Base-by-base conservation (phyloP, 2,329 filamentous ascomycete genomes). In the Alternaria conjuncta region DNA sequence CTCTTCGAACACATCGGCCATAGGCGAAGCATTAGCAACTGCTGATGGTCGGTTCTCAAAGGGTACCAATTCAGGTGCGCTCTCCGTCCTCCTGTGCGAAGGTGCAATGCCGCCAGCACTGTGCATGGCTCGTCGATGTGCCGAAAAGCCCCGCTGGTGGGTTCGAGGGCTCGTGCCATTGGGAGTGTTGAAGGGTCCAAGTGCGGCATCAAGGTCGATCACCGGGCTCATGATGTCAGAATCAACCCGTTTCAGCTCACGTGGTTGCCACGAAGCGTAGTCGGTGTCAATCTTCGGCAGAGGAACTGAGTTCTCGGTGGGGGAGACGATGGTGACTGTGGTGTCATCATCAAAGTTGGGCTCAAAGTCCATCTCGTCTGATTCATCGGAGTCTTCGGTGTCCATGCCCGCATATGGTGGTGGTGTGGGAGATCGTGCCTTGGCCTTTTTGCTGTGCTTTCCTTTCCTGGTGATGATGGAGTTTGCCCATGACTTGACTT, bases 161-260 rank as follows among this genome's bases (percentile, higher is more conserved):
- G 85, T 85, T 62, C 84, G 84, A 68, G 91, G 88, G 8, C 89
- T 89, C 3, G 88, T 87, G 65, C 90, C 91, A 62, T 89, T 83
- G 25, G 92, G 92, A 0, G 94, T 97, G 73, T 96, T 96, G 80
- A 97, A 97, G 0, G 95, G 94, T 2, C 94, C 94, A 2, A 98
- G 86, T 25, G 95, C 96, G 18, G 94, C 95, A 81, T 99, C 96
- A 45, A 99, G 84, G 78, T 99, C 96, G 67, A 99, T 96, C 79
- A 97, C 91, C 8, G 92, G 90, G 74, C 89, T 92, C 56, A 90
- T 86, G 4, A 87, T 79, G 63, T 96, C 92, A n/a, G 78, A 77
- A 54, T 80, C 65, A 63, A 69, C 83, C 79, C 74, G 76, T 53
- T 76, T 72, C 25, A 81, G 56, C 60, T 75, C 73, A 25, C 74